phyloP scores from a whole-genome alignment of 2,329 filamentous ascomycete genomes.

The Parasarocladium wereldwijsianum region DNA sequence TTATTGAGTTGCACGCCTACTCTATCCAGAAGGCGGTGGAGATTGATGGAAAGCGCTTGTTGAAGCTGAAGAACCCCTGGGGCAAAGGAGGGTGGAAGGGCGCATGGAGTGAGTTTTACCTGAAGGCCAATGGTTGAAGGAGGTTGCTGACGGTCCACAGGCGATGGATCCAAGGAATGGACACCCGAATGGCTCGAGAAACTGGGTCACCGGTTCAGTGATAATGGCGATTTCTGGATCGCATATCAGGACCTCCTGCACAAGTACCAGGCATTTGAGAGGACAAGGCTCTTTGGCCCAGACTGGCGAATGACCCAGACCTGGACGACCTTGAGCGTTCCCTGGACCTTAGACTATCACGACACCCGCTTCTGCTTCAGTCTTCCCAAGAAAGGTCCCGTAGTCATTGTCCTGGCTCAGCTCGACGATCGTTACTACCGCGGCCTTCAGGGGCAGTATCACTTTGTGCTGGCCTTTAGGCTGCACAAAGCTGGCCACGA shows the following conservation, averaged over 20 bases:
- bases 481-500: conserved; percentile 33
- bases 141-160: conserved; percentile 14
- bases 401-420: conserved; percentile 42
- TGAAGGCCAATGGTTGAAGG: not conserved
- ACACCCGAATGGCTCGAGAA: conserved; percentile 64
- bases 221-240: conserved; percentile 56
- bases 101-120: conserved; percentile 42
- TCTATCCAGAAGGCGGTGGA: conserved; percentile 45
- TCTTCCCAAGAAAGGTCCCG: conserved; percentile 29
- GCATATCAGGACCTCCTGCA: conserved; percentile 42
- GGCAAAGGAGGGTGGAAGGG: conserved; percentile 70
- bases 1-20: conserved; percentile 45
- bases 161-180: conserved; percentile 73
- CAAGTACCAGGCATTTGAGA: conserved; percentile 43
- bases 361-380: conserved; percentile 37
- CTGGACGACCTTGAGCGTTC: conserved; percentile 37
- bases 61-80: conserved; percentile 65
- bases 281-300: conserved; percentile 39
- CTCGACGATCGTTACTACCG: conserved; percentile 43
- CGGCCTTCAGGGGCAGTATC: conserved; percentile 41
- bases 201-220: conserved; percentile 59
- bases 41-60: conserved; percentile 41
- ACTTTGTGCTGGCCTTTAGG: conserved; percentile 37
- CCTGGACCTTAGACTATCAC: conserved; percentile 40
- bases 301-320: conserved; percentile 36